Conservation (phyloP, 768 basidiomycete species). For the Lyophyllum decastes region DNA sequence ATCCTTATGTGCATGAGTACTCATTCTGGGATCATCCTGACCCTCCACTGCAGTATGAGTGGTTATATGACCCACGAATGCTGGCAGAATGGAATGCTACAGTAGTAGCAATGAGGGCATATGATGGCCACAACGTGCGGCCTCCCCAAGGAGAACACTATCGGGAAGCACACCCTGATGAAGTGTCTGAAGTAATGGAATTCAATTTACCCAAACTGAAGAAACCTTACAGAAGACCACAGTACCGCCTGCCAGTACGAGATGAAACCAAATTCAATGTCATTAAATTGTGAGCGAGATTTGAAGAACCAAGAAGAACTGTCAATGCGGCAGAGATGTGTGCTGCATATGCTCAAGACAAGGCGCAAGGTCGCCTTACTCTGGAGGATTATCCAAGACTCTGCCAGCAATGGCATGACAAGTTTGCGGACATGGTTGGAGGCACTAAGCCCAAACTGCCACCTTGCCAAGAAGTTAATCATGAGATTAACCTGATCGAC, state of each 20-base stretch:
- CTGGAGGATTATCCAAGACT: constrained; percentile 17
- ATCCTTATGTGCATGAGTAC: background rate
- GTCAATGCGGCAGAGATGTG: background rate
- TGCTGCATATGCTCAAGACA: background rate
- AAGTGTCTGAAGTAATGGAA: background rate
- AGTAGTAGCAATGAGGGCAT: constrained; percentile 1
- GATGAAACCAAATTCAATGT: background rate
- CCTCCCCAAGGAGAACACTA: background rate
- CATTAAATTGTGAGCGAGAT: background rate
- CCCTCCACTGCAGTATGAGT: background rate
- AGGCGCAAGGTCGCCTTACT: background rate
- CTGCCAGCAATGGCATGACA: constrained; percentile 20
- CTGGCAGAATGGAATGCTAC: constrained; percentile 23
- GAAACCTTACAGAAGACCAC: background rate
- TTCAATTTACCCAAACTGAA: background rate
- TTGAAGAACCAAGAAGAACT: background rate
- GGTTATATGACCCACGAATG: constrained; percentile 11
- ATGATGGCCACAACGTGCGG: background rate
- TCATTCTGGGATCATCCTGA: background rate
- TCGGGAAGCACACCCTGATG: background rate
- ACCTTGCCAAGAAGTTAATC: constrained; percentile 36
- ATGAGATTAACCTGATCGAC: constrained; percentile 38
- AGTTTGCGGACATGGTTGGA: constrained; percentile 23
- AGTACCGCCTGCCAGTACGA: background rate
- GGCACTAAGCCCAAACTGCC: constrained; percentile 27